These are phyloP conservation scores for Waitea zeae DNA, from an alignment of 1,284 basidiomycete species.

Conservation along the genomic window DNA sequence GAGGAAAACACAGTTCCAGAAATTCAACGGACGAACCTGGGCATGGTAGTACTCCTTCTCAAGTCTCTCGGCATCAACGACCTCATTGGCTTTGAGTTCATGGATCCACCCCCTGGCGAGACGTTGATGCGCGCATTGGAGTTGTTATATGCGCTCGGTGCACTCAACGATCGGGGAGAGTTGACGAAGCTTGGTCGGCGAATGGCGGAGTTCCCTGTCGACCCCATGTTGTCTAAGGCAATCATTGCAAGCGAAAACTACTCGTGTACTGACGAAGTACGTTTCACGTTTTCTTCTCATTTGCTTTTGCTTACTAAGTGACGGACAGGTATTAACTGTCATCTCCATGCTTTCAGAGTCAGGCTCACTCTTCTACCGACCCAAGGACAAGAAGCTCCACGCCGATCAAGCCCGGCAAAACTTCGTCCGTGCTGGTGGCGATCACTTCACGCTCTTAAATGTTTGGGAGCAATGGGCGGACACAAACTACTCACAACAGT, in stretches of 20 bases:
- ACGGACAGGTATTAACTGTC: constrained; percentile 71
- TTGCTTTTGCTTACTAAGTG: background rate
- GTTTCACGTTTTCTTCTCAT: constrained; percentile 8
- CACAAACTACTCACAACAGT: constrained; percentile 87
- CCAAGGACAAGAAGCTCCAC: constrained; percentile 93
- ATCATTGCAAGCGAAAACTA: constrained; percentile 94
- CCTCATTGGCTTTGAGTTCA: constrained; percentile 96
- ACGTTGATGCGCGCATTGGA: constrained; percentile 95
- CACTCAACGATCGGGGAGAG: constrained; percentile 91
- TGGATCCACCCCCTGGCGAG: constrained; percentile 97
- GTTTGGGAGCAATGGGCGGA: constrained; percentile 99
- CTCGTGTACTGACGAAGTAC: constrained; percentile 89
- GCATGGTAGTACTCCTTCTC: constrained; percentile 88
- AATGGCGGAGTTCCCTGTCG: constrained; percentile 99
- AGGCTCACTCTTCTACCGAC: constrained; percentile 86
- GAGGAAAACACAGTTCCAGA: constrained; percentile 96
- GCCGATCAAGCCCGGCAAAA: constrained; percentile 95
- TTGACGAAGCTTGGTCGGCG: constrained; percentile 88
- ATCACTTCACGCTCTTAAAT: constrained; percentile 94
- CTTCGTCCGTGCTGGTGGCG: constrained; percentile 89
- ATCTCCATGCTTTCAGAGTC: constrained; percentile 97
- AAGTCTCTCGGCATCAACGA: constrained; percentile 97
- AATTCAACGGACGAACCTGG: constrained; percentile 94
- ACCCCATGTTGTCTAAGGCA: constrained; percentile 93
- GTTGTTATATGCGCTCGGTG: constrained; percentile 87